phyloP scores from a whole-genome alignment of 352 stramenopile genomes.

The Thraustochytrium sp. region DNA sequence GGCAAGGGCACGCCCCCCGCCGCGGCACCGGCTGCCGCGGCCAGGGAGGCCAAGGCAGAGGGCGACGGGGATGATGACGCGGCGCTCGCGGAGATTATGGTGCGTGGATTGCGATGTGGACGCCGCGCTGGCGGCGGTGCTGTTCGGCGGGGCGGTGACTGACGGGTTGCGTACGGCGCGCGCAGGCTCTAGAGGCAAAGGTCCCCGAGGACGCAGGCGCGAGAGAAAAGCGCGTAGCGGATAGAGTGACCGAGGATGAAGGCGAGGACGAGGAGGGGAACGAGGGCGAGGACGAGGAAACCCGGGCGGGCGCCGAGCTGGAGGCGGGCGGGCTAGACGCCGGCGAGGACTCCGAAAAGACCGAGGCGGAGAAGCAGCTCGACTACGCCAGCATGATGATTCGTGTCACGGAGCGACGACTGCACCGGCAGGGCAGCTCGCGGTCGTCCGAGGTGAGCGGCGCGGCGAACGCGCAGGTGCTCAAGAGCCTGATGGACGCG shows the following conservation, averaged over 20 bases:
- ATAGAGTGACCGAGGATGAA: not conserved
- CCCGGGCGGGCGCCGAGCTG: not conserved
- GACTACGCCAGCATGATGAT: constrained; percentile 1
- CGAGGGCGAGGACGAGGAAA: not conserved
- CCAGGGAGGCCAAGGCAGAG: no score
- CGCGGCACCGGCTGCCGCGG: no score
- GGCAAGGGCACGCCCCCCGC: no score
- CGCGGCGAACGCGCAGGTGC: not conserved
- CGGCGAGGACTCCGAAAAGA: not conserved
- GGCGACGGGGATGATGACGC: no score
- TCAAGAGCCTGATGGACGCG: not conserved
- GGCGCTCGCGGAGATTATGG: no score
- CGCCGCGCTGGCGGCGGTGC: not conserved
- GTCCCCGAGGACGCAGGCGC: not conserved
- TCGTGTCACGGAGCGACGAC: not conserved
- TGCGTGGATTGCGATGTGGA: no score
- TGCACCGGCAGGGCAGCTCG: not conserved
- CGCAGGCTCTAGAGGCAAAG: not conserved
- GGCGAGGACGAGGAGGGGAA: not conserved
- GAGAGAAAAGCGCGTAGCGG: not conserved
- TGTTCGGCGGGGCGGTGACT: not conserved
- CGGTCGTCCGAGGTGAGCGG: not conserved
- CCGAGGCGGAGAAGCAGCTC: not conserved
- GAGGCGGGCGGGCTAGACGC: not conserved
- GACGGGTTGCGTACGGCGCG: not conserved